Evolutionary conservation across 768 basidiomycete species (phyloP), one percentile per base, ranked within the genome.

Genomic region (Hypholoma fasciculare): DNA sequence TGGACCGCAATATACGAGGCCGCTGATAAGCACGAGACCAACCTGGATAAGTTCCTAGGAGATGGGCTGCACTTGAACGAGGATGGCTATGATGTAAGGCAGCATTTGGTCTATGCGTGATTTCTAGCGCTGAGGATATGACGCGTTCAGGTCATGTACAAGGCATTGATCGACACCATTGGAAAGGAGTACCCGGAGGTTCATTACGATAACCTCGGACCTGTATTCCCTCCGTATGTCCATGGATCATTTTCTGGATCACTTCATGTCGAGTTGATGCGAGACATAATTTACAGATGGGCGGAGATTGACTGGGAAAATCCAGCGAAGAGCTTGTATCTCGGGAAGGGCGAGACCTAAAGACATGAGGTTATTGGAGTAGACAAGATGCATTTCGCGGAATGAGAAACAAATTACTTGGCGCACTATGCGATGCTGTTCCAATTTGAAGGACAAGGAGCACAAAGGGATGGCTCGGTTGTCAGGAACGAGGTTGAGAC

Each of bases 51-150:
- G 44, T 89, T 80, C 66, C 69, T 92, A 53, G 72, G 67, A 42
- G 95, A 97, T 67, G 95, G 95, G 2, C 72, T 97, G 51, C 95
- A 97, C 71, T 72, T 94, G 65, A 92, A 82, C 53, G 77, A 71
- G n/a, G 79, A 73, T 2, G 95, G 92, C 20, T 95, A 95, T 64
- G 69, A 79, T 69, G 90, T 92, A 65, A 66, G 85, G 36, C 27
- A 16, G 13, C 44, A 36, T 47, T 23, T 34, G 30, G n/a, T 38
- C 17, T 54, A 34, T 30, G 19, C 23, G 48, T 27, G 27, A 17
- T 36, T 13, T 17, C n/a, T 12, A 38, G 30, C 26, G 16, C 23
- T 54, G 12, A 38, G n/a, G 40, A 37, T 30, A 50, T 26, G 42
- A 48, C 44, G 11, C 37, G 14, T 52, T 47, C 58, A 93, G 92